Conservation (phyloP, 2,329 filamentous ascomycete genomes). For the Colletotrichum australisinense region DNA sequence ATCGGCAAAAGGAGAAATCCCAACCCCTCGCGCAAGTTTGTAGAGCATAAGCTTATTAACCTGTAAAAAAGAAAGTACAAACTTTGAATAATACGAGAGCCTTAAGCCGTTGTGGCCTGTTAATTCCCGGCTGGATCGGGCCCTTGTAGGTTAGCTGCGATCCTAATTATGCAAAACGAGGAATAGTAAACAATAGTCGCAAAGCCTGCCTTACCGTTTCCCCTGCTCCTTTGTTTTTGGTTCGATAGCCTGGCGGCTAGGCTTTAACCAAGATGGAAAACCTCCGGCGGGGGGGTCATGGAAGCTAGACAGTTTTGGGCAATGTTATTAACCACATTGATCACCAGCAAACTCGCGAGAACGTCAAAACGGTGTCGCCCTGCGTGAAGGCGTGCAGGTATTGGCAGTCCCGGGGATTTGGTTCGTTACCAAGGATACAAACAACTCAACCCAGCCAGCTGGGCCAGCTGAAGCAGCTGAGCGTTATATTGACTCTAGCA, state of each 20-base stretch:
- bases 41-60: not conserved
- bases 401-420: not conserved
- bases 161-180: not conserved
- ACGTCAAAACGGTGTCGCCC: not conserved
- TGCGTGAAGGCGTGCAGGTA: not conserved
- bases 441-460: not conserved
- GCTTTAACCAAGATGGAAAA: not conserved
- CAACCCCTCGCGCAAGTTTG: constrained; percentile 11
- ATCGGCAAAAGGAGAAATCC: too few species aligned
- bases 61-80: not conserved
- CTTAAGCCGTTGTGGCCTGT: not conserved
- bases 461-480: not conserved
- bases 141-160: not conserved
- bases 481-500: not conserved
- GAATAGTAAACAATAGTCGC: not conserved
- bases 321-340: not conserved
- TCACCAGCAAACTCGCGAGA: not conserved
- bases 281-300: not conserved
- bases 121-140: not conserved
- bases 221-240: not conserved
- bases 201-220: not conserved
- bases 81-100: not conserved
- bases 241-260: not conserved
- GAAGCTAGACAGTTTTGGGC: not conserved
- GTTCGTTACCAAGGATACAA: not conserved